These are phyloP conservation scores for Melocanna baccifera DNA, from an alignment of 176 grass and related monocot genomes.

Conservation along the genomic window DNA sequence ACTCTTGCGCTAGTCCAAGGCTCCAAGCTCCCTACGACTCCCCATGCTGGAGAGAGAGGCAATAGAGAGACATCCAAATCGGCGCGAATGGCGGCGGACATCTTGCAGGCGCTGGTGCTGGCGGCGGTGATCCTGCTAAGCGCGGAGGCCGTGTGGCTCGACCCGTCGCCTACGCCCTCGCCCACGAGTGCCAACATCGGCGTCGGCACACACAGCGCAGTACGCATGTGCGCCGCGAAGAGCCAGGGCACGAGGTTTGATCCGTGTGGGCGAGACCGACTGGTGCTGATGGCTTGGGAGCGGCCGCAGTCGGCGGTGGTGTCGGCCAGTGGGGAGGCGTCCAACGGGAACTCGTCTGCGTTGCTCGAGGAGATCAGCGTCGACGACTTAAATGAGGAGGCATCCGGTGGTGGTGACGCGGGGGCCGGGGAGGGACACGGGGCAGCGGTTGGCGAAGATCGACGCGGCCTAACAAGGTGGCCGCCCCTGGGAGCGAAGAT, in stretches of 20 bases:
- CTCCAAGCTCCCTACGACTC: constrained; percentile 23
- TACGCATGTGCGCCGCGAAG: too few relatives aligned
- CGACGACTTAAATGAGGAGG: constrained; percentile 58
- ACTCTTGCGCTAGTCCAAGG: constrained; percentile 28
- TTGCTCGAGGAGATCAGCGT: constrained; percentile 66
- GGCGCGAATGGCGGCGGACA: constrained; percentile 25
- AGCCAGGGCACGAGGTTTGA: too few relatives aligned
- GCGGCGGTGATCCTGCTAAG: constrained; percentile 4
- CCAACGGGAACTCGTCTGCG: constrained; percentile 66
- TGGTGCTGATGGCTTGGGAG: constrained; percentile 49
- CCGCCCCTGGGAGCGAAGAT: too few relatives aligned
- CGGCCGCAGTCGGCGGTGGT: constrained; percentile 50
- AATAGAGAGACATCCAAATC: constrained; percentile 16
- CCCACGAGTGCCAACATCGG: too few relatives aligned
- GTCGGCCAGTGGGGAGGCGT: constrained; percentile 49
- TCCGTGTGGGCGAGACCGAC: too few relatives aligned
- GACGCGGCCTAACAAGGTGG: too few relatives aligned
- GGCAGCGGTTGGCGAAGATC: too few relatives aligned
- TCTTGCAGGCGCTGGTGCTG: background rate
- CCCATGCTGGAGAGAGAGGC: background rate
- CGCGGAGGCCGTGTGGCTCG: constrained; percentile 66
- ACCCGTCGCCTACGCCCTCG: constrained; percentile 56
- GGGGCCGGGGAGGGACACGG: background rate
- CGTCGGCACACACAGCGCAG: too few relatives aligned
- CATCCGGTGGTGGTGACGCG: background rate